Evolutionary conservation across 108 stramenopile genomes (phyloP), one percentile per base, ranked within the genome.

Genomic region (Pseudonitzschia delicatissima): DNA sequence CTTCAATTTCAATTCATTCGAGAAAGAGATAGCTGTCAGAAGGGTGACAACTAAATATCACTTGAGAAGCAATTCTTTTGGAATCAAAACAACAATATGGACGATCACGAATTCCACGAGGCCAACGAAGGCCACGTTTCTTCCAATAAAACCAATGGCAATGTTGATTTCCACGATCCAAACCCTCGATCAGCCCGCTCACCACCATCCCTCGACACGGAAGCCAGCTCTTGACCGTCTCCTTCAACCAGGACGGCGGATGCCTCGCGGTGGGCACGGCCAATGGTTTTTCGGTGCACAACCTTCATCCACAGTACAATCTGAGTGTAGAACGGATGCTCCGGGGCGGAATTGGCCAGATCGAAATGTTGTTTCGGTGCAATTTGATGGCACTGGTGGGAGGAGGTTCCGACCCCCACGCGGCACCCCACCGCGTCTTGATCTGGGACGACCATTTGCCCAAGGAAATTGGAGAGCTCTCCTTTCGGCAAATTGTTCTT

Each of bases 361-460:
- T 98, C 11, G 97, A 98, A 86, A 97, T 99, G 98, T 86, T 99
- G 23, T 99, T 97, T 76, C 89, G 99, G 11, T 96, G 96, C 74
- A 99, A 99, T 58, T 78, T 99, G 6, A 82, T 99, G 63, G 98
- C 98, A 11, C 79, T 99, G 32, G 98, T 97, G 20, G 98, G 99
- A 8, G 95, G 94, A 0, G 87, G 85, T 2, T 44, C 78, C 28
- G 81, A 90, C 27, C 97, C 99, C 3, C 81, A 96, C 9, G 94
- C 87, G 33, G 95, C 98, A 21, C 90, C 95, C 13, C 95, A 98
- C 71, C 97, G 97, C 65, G 97, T 99, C 2, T 87, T 96, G 72
- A 96, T 99, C 32, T 99, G 97, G 93, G 99, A 98, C 60, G 99
- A 99, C 82, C 95, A 97, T 64, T 74, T 91, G 37, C 92, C 92